Evolutionary conservation across 495 filamentous ascomycete species (phyloP), one percentile per base, ranked within the genome.

Genomic region (Xylaria flabelliformis): DNA sequence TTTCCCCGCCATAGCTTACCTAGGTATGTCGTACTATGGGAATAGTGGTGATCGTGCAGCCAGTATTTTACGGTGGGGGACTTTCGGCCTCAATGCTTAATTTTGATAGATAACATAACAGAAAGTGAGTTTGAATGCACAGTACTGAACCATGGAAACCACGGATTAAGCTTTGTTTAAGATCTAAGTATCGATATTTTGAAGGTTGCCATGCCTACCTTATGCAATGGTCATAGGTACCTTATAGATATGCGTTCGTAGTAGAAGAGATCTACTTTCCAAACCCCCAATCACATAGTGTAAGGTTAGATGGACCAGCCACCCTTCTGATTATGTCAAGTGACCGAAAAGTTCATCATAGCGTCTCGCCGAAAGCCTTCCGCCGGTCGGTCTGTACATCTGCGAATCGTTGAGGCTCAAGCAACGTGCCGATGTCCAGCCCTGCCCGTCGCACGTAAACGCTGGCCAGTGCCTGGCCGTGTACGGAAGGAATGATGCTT

Each of bases 301-400:
- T 6, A 64, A 44, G 59, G 15, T 12, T 42, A 41, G n/a, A 44
- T 44, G 61, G 61, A 29, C 61, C 36, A 26, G 61, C 61, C 61
- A 61, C 34, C 8, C 12, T 64, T 48, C 5, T 53, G 15, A 53
- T 41, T 17, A 36, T 41, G 1, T n/a, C 5, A 10, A 19, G n/a
- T 29, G 2, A 55, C 61, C 10, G 15, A 50, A 34, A 42, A 4
- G 42, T 24, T 8, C 7, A 26, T 55, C 12, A 67, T 13, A 6
- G 26, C 12, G 29, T 1, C 29, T 59, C 53, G 1, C 53, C 51
- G 19, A 69, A 24, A 29, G 66, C 66, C 36, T 69, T 69, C 53
- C 66, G 66, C 6, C 66, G 51, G 17, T 69, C 66, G 3, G 5
- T 24, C 34, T 69, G 66, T 32, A 69, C 51, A 1, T 69, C 53